Percentiles rank a stretch among this genome's conserved stretches.
phyloP scores from a whole-genome alignment of 192 early-diverging fungal genomes.

The Thamnidium elegans region DNA sequence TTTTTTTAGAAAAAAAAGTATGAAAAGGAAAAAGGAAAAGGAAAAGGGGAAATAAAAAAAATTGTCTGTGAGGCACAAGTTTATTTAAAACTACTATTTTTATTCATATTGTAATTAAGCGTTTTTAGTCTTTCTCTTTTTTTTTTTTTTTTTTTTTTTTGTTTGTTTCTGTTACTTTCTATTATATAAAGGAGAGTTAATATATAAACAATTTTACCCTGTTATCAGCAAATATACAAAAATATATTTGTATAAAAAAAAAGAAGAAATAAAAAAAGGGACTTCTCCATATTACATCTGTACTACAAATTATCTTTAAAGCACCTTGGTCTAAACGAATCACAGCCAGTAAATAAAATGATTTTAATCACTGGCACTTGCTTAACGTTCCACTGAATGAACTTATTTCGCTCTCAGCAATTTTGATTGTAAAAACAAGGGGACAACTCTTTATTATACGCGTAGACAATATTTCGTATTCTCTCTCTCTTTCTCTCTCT shows the following conservation, averaged over 20 bases:
- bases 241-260: slow-evolving; percentile 4
- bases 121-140: no score
- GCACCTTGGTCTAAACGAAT: background rate
- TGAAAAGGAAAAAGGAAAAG: background rate
- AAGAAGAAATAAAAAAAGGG: background rate
- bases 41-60: background rate
- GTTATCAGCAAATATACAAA: no score
- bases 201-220: no score
- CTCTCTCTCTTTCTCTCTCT: no score
- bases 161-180: background rate
- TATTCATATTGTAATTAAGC: background rate
- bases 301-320: background rate
- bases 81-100: background rate
- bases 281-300: background rate
- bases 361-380: background rate
- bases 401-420: background rate
- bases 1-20: background rate
- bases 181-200: background rate
- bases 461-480: no score
- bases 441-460: no score
- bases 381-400: slow-evolving; percentile 7
- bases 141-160: background rate
- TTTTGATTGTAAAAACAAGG: background rate
- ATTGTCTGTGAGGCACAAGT: background rate
- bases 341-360: slow-evolving; percentile 10